These are phyloP conservation scores for Blastocystis sp. DNA, from an alignment of 352 stramenopile genomes.

Conservation along the genomic window DNA sequence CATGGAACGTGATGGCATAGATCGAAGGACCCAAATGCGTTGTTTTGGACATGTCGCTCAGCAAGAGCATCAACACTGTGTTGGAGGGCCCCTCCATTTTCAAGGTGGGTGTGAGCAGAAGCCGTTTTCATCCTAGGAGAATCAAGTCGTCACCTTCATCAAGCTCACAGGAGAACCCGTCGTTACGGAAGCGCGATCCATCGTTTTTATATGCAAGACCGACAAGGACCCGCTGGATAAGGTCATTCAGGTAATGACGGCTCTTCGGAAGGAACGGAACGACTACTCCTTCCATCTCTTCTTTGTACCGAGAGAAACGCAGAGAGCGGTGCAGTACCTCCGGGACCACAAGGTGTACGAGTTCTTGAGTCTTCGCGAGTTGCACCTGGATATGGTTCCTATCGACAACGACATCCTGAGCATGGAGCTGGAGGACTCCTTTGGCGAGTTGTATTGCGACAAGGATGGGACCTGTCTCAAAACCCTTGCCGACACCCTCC, in stretches of 20 bases:
- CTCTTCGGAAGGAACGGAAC: not conserved
- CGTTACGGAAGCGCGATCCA: conserved; percentile 30
- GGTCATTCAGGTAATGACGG: conserved; percentile 7
- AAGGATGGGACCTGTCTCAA: not conserved
- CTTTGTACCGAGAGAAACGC: conserved; percentile 1
- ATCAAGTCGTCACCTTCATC: conserved; percentile 37
- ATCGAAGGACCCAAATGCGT: conserved; percentile 60
- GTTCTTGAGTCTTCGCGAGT: not conserved
- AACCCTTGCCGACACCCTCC: conserved; percentile 10
- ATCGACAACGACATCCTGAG: conserved; percentile 64
- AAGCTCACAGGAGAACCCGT: conserved; percentile 34
- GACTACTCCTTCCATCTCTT: conserved; percentile 31
- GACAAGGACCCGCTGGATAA: not conserved
- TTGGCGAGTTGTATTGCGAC: conserved; percentile 1
- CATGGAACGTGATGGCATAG: not conserved
- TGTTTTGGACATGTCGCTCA: conserved; percentile 56
- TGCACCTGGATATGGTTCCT: conserved; percentile 51
- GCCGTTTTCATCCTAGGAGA: not conserved
- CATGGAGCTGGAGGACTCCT: conserved; percentile 50
- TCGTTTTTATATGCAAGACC: conserved; percentile 39
- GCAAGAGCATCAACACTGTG: conserved; percentile 55
- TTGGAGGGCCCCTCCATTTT: conserved; percentile 58
- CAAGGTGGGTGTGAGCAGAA: not conserved
- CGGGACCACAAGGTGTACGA: conserved; percentile 38
- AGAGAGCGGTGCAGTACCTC: conserved; percentile 18